Base-by-base conservation (phyloP, 2,329 filamentous ascomycete species). In the Basipetospora chlamydospora region DNA sequence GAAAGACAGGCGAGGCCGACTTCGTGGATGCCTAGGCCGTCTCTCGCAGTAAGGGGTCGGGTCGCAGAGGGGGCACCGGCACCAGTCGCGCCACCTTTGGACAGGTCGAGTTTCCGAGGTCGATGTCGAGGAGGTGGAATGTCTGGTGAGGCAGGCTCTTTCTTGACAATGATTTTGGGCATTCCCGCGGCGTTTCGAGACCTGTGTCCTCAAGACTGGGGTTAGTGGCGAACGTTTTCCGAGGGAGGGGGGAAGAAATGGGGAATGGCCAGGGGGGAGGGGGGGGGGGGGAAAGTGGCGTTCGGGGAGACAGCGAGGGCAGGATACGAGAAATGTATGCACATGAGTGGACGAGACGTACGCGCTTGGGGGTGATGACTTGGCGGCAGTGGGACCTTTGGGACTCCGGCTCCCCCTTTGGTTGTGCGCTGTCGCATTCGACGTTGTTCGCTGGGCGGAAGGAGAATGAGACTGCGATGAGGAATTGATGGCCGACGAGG, bases 1-100 rank as follows among this genome's bases (percentile, higher is more conserved):
- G 90, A 96, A 38, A 98, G 66, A 51, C 90, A 98, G 28, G 88
- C 88, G 39, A 96, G 69, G 40, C 90, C 90, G 18, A 96, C 82
- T 57, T 95, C 85, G 49, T 93, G 86, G 51, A 96, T 88, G 28
- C 71, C 82, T 26, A 90, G 62, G 16, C 78, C 73, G 31, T 92
- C 84, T 46, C 84, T 73, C 17, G 78, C 79, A 7, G 84, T 90
- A 58, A 92, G 64, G 26, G 85, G 80, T 26, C 85, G 75, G 35
- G 77, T 77, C 5, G 80, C 73, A 22, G 63, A 63, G 20, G 72
- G 67, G 11, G 66, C 64, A 39, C 63, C 67, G 25, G 67, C 64
- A 21, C 25, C 33, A 22, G 63, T 60, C 33, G 60, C 22, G 1
- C 60, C 60, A 47, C 71, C 71, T 53, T 77, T 78, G 43, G 82